phyloP scores from a whole-genome alignment of 768 basidiomycete species.

The Mycena galopus region DNA sequence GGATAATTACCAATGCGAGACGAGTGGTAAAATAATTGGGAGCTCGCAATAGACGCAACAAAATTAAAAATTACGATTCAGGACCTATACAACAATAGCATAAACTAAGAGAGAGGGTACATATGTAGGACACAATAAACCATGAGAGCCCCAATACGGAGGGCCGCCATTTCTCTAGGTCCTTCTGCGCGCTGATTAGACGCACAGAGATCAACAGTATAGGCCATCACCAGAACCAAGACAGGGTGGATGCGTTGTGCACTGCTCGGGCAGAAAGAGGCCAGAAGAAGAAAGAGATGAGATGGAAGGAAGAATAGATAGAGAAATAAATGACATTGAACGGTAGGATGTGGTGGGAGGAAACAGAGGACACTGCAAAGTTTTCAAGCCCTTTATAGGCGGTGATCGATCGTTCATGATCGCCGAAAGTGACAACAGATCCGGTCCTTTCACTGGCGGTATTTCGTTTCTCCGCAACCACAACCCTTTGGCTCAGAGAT shows the following conservation, averaged over 20 bases:
- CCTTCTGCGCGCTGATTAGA: conserved; percentile 34
- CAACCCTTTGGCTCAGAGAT: no score
- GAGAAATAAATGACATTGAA: conserved; percentile 2
- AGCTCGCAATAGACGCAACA: no score
- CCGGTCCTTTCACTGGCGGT: no score
- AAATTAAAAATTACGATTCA: not conserved
- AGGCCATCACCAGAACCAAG: conserved; percentile 35
- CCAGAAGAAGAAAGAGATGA: not conserved
- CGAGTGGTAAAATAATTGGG: no score
- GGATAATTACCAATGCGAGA: no score
- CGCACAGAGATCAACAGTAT: conserved; percentile 27
- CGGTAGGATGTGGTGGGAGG: conserved; percentile 3
- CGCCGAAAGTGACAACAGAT: no score
- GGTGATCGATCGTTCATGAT: not conserved
- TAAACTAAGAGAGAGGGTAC: not conserved
- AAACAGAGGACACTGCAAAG: not conserved
- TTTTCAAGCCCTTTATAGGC: not conserved
- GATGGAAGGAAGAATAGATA: not conserved
- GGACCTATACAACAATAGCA: not conserved
- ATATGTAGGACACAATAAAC: conserved; percentile 31
- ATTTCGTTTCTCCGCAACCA: no score
- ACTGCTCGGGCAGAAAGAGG: conserved; percentile 36
- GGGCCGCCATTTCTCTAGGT: conserved; percentile 27
- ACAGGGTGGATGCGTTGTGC: conserved; percentile 34
- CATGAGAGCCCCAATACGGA: conserved; percentile 25